phyloP scores from a whole-genome alignment of 805 yeast species.

The Saturnispora mendoncae region DNA sequence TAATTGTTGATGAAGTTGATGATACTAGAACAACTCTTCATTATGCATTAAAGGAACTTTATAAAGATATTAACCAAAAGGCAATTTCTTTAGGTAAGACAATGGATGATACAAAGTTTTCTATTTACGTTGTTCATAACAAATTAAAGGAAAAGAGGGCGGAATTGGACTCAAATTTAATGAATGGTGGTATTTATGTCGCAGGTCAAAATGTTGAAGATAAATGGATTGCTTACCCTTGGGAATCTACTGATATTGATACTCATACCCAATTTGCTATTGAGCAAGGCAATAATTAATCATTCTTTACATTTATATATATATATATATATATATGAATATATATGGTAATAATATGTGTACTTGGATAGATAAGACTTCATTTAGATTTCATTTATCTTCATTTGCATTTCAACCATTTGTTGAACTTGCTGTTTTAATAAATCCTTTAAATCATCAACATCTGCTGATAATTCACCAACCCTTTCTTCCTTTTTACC shows the following conservation, averaged over 20 bases:
- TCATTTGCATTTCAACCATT: constrained; percentile 55
- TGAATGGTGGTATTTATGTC: constrained; percentile 56
- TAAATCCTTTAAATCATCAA: constrained; percentile 79
- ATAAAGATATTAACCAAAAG: constrained; percentile 53
- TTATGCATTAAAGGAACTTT: constrained; percentile 70
- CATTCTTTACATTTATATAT: not conserved
- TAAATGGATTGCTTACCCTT: constrained; percentile 82
- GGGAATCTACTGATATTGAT: constrained; percentile 82
- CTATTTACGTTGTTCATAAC: constrained; percentile 76
- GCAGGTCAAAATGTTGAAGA: constrained; percentile 72
- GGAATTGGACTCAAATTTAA: constrained; percentile 52
- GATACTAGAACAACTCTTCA: constrained; percentile 87
- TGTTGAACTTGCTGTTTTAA: constrained; percentile 80
- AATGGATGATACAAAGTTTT: constrained; percentile 55
- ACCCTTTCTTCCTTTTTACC: constrained; percentile 86
- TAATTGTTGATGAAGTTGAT: constrained; percentile 86
- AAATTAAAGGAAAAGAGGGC: constrained; percentile 78
- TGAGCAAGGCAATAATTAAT: constrained; percentile 51
- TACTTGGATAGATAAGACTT: not conserved
- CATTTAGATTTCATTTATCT: constrained; percentile 6
- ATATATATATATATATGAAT: not conserved
- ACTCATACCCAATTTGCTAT: constrained; percentile 58
- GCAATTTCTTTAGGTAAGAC: constrained; percentile 51
- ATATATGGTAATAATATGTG: not conserved
- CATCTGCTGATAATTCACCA: constrained; percentile 81